Conservation (phyloP, 768 basidiomycete genomes). For the Strobilomyces dryophilus region DNA sequence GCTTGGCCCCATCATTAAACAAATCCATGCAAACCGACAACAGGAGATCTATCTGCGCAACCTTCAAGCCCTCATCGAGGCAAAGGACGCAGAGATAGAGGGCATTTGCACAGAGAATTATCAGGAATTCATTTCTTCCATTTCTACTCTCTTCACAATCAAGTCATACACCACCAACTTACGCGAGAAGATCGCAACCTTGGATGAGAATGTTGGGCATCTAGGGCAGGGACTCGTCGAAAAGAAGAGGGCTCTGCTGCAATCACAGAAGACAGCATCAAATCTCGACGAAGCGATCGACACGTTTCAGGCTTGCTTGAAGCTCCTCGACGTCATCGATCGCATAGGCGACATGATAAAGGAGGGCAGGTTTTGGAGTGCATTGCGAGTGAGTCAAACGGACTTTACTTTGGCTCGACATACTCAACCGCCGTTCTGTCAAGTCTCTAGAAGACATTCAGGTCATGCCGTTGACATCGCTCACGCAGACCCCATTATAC, state of each 20-base stretch:
- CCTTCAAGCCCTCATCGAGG: constrained; percentile 81
- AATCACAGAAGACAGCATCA: constrained; percentile 87
- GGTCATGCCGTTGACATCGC: constrained; percentile 79
- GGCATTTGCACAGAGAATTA: constrained; percentile 95
- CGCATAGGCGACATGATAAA: constrained; percentile 91
- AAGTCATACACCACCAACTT: constrained; percentile 95
- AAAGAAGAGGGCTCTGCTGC: constrained; percentile 87
- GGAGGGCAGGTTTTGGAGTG: constrained; percentile 95
- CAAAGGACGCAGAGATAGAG: constrained; percentile 96
- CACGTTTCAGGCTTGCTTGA: constrained; percentile 86
- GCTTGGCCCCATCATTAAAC: constrained; percentile 91
- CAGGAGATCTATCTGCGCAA: constrained; percentile 88
- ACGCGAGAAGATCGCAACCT: constrained; percentile 82
- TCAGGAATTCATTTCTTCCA: constrained; percentile 95
- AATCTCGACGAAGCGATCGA: constrained; percentile 98
- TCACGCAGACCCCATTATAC: constrained; percentile 91
- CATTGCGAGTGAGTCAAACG: constrained; percentile 69
- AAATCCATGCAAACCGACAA: constrained; percentile 82
- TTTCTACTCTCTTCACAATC: constrained; percentile 93
- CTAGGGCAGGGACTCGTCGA: constrained; percentile 85
- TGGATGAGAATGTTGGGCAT: constrained; percentile 86
- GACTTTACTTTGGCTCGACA: constrained; percentile 17
- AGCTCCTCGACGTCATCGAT: constrained; percentile 89
- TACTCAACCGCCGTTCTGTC: constrained; percentile 27
- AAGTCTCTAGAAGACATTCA: constrained; percentile 96